These are phyloP conservation scores for Oenanthe sinensis DNA, from an alignment of 129 eudicot species.

Conservation along the genomic window DNA sequence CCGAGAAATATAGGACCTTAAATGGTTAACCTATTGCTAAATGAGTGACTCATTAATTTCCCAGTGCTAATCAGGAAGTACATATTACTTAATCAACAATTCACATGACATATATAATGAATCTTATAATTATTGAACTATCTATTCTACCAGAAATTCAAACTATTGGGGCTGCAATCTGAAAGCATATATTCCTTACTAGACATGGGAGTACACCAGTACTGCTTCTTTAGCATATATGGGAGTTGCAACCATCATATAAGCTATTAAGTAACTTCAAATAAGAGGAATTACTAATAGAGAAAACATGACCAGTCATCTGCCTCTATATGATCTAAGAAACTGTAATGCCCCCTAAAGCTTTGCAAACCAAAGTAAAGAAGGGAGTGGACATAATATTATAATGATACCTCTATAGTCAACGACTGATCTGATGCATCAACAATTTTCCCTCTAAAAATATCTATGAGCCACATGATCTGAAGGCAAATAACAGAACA, in stretches of 20 bases:
- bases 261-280: neutral
- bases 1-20: neutral
- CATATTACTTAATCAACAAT: neutral
- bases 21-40: neutral
- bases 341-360: neutral
- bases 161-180: neutral
- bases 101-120: neutral
- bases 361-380: neutral
- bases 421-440: constrained; percentile 62
- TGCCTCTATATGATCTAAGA: neutral
- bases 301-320: neutral
- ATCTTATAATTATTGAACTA: neutral
- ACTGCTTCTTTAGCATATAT: neutral
- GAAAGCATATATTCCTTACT: neutral
- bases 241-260: neutral
- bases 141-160: neutral
- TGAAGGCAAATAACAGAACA: constrained; percentile 27
- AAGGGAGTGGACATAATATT: neutral
- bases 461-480: constrained; percentile 87
- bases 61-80: neutral
- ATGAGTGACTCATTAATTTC: neutral
- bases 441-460: constrained; percentile 74
- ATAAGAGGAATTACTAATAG: neutral
- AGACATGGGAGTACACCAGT: neutral
- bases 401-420: constrained; percentile 64